A percentile compares a stretch with the other conserved stretches of the same genome.
These are phyloP conservation scores for Asterionellopsis glacialis DNA, from an alignment of 108 stramenopile genomes.

Conservation along the genomic window DNA sequence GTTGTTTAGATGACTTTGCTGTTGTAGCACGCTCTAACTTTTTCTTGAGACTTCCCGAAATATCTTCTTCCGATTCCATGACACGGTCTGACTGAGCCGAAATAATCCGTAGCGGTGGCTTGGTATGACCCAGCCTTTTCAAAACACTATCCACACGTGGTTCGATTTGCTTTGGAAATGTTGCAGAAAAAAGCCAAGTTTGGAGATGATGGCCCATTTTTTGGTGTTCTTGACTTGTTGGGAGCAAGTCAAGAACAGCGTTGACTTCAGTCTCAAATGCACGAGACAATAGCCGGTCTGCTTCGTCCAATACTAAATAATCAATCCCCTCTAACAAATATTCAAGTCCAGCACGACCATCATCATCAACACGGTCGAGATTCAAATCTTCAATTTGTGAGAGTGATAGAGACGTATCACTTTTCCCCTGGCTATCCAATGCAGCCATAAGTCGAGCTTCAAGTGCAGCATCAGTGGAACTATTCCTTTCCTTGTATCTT, in stretches of 20 bases:
- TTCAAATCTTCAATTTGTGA: constrained; percentile 50
- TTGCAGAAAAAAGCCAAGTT: constrained; percentile 86
- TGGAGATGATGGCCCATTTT: constrained; percentile 16
- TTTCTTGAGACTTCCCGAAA: constrained; percentile 27
- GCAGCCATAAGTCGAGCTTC: constrained; percentile 60
- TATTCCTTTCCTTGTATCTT: constrained; percentile 17
- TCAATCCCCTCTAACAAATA: constrained; percentile 45
- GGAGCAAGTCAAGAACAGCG: constrained; percentile 54
- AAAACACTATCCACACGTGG: constrained; percentile 78
- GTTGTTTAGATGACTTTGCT: constrained; percentile 14
- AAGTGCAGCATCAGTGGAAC: constrained; percentile 40
- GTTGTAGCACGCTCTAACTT: constrained; percentile 23
- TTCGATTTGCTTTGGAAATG: constrained; percentile 89
- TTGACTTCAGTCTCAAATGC: constrained; percentile 79
- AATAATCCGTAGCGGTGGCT: constrained; percentile 44
- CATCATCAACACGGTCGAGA: constrained; percentile 41
- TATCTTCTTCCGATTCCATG: constrained; percentile 18
- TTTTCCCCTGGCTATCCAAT: constrained; percentile 30
- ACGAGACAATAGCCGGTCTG: constrained; percentile 80
- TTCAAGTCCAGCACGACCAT: constrained; percentile 37
- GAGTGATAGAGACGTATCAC: constrained; percentile 40
- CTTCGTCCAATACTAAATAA: constrained; percentile 95
- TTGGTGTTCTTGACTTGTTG: constrained; percentile 2
- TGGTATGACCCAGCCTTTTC: constrained; percentile 48
- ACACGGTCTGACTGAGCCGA: constrained; percentile 45